Conservation (phyloP, 306 rosid species). For the Begonia fuchsioides region DNA sequence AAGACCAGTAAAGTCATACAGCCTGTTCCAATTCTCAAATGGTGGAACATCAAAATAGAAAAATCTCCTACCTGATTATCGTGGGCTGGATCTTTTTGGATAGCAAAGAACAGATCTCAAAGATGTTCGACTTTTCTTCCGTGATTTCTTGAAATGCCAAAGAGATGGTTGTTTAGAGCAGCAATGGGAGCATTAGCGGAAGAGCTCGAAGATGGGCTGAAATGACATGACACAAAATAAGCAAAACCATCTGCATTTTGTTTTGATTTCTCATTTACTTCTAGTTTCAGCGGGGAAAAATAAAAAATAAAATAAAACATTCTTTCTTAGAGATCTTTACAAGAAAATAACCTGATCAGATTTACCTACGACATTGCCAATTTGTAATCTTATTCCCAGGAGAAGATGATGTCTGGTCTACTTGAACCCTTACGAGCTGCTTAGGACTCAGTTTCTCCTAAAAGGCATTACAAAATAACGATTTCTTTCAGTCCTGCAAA, state of each 20-base stretch:
- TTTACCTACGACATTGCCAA: slow-evolving; percentile 31
- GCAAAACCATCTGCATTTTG: slow-evolving; percentile 1
- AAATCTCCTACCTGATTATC: too few species aligned
- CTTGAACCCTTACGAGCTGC: slow-evolving; percentile 13
- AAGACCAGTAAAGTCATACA: too few species aligned
- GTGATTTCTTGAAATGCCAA: slow-evolving; percentile 9
- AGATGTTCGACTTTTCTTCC: slow-evolving; percentile 20
- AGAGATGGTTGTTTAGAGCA: slow-evolving; percentile 14
- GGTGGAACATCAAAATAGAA: too few species aligned
- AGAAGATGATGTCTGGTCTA: slow-evolving; percentile 16
- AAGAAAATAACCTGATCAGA: background rate
- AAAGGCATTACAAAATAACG: too few species aligned
- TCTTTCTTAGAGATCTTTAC: too few species aligned
- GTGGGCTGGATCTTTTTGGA: too few species aligned
- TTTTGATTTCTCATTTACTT: too few species aligned
- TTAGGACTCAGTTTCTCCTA: slow-evolving; percentile 40
- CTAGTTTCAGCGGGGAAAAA: background rate
- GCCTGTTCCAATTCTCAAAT: too few species aligned
- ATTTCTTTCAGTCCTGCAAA: too few species aligned
- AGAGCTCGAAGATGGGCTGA: slow-evolving; percentile 18
- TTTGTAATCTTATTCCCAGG: slow-evolving; percentile 15
- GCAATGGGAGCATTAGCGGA: slow-evolving; percentile 20
- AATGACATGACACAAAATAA: slow-evolving; percentile 9
- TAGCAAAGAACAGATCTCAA: slow-evolving; percentile 12
- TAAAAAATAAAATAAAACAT: too few species aligned